Evolutionary conservation across 2,329 filamentous ascomycete genomes (phyloP).

Genomic region (Apiospora saccharicola): DNA sequence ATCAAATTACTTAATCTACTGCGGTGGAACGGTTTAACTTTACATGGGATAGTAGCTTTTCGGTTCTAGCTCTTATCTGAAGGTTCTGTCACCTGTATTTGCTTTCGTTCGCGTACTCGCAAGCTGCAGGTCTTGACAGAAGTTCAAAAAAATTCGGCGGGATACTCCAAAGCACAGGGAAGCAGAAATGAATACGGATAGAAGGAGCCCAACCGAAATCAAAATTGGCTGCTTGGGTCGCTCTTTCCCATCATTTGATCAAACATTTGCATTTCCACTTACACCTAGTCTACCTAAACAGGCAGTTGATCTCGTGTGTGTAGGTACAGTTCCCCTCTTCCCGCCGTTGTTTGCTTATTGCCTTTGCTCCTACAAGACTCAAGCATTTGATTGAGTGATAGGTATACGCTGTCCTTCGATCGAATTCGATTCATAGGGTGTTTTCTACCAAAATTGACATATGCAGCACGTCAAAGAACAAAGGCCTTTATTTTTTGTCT

Average conservation of each 20-base stretch:
- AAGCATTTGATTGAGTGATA: no score
- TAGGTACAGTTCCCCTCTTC: neutral
- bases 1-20: constrained; percentile 6
- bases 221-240: neutral
- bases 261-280: neutral
- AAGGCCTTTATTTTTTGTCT: neutral
- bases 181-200: neutral
- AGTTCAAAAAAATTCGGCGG: neutral
- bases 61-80: neutral
- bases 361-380: neutral
- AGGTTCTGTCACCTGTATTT: neutral
- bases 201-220: neutral
- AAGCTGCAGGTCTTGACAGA: neutral
- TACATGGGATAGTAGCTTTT: neutral
- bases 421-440: neutral
- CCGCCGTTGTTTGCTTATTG: neutral
- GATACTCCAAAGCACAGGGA: neutral
- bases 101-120: neutral
- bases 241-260: neutral
- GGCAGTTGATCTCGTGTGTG: constrained; percentile 16
- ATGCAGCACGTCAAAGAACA: neutral
- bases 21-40: neutral
- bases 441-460: neutral
- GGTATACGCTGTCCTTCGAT: neutral
- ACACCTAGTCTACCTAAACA: neutral